Evolutionary conservation across 1,284 basidiomycete species (phyloP), one percentile per base, ranked within the genome.

Genomic region (Porodaedalea pini): DNA sequence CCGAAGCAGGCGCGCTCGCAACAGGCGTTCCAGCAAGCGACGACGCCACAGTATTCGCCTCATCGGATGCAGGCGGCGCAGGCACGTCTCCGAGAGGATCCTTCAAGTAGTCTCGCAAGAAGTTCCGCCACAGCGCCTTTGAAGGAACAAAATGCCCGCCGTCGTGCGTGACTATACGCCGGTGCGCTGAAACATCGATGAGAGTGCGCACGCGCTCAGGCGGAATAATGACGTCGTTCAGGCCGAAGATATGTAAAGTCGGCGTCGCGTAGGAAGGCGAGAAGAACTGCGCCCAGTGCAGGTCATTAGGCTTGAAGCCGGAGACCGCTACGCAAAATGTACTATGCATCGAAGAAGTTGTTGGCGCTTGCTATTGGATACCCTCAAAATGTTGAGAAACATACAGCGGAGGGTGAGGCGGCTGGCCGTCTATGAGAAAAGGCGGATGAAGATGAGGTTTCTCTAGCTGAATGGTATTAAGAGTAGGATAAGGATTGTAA

Each of bases 71-170:
- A 29, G 52, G 52, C 17, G 57, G 57, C 27, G n/a, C 11, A 27
- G 52, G 52, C 5, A 59, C 53, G 40, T 54, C 45, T 15, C 53
- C 69, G 0, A 66, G 63, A 2, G 75, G 78, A 62, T 77, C 67
- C 41, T 66, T 65, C 29, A 85, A 61, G 64, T 81, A 85, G 4
- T 76, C 76, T 51, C 73, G 72, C 36, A 92, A 72, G 69, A 92
- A 91, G 63, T 78, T 80, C 19, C 88, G 77, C 90, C 90, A 92
- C 41, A 73, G 78, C 2, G 79, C 79, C 62, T 86, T 89, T 5
- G 82, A 85, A 0, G 90, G 90, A 2, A 92, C 82, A 63, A 90
- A 91, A 66, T 92, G 90, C 90, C 90, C 90, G 56, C 90, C 90
- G 36, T 83, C 80, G 60, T 92, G 90, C 64, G 79, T 79, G 66